phyloP scores from a whole-genome alignment of 768 basidiomycete genomes.

The Mycena filopes region DNA sequence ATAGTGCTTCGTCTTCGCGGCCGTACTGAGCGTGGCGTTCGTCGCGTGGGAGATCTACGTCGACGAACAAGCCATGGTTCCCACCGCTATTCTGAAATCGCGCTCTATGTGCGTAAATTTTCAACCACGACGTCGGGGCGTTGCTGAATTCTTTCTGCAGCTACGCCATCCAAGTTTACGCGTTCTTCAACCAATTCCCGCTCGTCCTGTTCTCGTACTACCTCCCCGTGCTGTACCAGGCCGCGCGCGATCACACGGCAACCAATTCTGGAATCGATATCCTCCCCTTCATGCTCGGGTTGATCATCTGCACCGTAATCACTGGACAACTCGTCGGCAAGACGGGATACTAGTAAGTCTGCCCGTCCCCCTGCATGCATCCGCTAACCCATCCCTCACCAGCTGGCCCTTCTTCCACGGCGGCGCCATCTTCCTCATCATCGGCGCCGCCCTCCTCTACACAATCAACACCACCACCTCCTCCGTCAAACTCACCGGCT shows the following conservation, averaged over 20 bases:
- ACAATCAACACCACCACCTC: conserved; percentile 6
- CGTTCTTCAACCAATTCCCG: conserved; percentile 14
- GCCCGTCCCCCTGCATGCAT: too few species aligned
- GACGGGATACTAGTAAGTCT: conserved; percentile 25
- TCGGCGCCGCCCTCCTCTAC: conserved; percentile 22
- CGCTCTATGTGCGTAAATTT: neutral
- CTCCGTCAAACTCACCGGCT: conserved; percentile 14
- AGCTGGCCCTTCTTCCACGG: conserved; percentile 21
- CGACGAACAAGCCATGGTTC: conserved; percentile 17
- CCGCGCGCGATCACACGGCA: conserved; percentile 11
- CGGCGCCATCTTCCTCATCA: conserved; percentile 7
- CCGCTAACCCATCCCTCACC: neutral
- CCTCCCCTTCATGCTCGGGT: neutral
- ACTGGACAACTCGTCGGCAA: too few species aligned
- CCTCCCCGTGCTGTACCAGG: conserved; percentile 32
- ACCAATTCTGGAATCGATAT: conserved; percentile 20
- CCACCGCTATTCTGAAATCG: conserved; percentile 12
- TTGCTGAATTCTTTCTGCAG: neutral
- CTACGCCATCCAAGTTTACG: conserved; percentile 5
- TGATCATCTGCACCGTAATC: conserved; percentile 5
- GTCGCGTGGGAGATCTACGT: conserved; percentile 16
- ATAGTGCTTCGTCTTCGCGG: too few species aligned
- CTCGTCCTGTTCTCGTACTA: conserved; percentile 27
- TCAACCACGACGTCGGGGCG: too few species aligned
- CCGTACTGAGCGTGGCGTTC: neutral